Base-by-base conservation (phyloP, 2,329 filamentous ascomycete genomes). In the Nothophaeocryptopus gaeumannii region DNA sequence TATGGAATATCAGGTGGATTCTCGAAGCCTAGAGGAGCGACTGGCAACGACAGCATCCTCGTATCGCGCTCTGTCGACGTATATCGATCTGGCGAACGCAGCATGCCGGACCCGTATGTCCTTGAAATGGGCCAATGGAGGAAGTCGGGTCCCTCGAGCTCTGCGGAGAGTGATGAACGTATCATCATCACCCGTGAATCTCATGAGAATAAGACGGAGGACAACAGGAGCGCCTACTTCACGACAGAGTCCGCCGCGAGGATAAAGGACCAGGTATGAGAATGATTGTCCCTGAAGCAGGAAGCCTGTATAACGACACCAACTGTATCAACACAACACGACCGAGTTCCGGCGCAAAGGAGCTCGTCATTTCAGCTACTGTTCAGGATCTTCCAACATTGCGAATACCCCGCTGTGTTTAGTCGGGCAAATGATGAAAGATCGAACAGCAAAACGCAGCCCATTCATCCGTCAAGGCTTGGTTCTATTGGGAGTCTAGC, bases 1-100 rank as follows among this genome's bases (percentile, higher is more conserved):
- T 50, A 40, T 31, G 39, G 39, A 11, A 26, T 26, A 26, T 26
- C 20, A 26, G 29, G 39, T 8, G 31, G 16, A 2, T 51, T 54
- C 14, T 41, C 51, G 5, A 41, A 45, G 13, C 20, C 30, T n/a
- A 47, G 43, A 7, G 43, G 43, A 43, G 29, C 32, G 20, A 15
- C 29, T 13, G 47, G 36, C n/a, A 47, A 53, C 30, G 41, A 40
- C 15, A 48, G 39, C 32, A 54, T 54, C 15, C 40, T 41, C 9
- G 37, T 54, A 8, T 51, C 52, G 9, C 41, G 44, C 30, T 54
- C 52, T 8, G 52, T 54, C 9, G 47, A 54, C 14, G 52, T 54
- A 16, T 47, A 46, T 26, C 44, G 39, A 3, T 46, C 47, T 5
- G 33, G 33, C 29, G 38, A 42, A n/a, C 16, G 33, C 30, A 32